phyloP scores from a whole-genome alignment of 495 filamentous ascomycete species.

The Trichocladium uniseriatum region DNA sequence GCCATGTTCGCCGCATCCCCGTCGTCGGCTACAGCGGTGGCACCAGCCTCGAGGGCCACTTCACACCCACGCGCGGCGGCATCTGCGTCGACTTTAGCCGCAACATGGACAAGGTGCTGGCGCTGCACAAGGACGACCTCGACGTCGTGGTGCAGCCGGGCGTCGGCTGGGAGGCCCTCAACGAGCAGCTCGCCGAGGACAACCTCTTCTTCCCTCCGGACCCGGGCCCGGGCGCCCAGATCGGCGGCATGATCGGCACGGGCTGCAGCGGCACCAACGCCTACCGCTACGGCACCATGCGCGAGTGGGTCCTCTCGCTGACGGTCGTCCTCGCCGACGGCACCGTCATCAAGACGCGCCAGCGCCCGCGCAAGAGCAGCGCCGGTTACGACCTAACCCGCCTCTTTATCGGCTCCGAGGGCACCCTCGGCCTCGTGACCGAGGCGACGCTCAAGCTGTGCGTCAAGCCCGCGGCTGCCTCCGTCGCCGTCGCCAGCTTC shows the following conservation, averaged over 20 bases:
- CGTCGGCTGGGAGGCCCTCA: conserved; percentile 69
- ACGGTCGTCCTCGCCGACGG: conserved; percentile 93
- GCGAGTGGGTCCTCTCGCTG: conserved; percentile 85
- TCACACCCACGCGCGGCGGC: conserved; percentile 61
- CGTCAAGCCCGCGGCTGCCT: conserved; percentile 62
- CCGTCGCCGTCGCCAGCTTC: conserved; percentile 82
- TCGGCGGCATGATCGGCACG: conserved; percentile 93
- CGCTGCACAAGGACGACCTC: conserved; percentile 62
- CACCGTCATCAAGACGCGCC: conserved; percentile 78
- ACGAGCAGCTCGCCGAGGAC: conserved; percentile 57
- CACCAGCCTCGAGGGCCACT: conserved; percentile 74
- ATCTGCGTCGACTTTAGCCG: conserved; percentile 68
- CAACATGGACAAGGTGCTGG: conserved; percentile 61
- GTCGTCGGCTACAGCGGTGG: conserved; percentile 70
- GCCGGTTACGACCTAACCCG: conserved; percentile 83
- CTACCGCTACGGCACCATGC: conserved; percentile 91
- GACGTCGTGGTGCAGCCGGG: conserved; percentile 78
- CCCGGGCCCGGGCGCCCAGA: conserved; percentile 74
- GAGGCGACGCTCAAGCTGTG: conserved; percentile 75
- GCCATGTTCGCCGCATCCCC: conserved; percentile 59
- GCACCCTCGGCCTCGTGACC: conserved; percentile 69
- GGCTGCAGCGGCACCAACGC: conserved; percentile 92
- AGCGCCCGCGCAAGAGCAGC: conserved; percentile 65
- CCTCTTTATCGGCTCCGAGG: conserved; percentile 72
- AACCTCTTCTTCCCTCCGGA: conserved; percentile 78